Percentiles rank a stretch among this genome's conserved stretches.
phyloP scores from a whole-genome alignment of 2,329 filamentous ascomycete genomes.

The Fusarium chaquense region DNA sequence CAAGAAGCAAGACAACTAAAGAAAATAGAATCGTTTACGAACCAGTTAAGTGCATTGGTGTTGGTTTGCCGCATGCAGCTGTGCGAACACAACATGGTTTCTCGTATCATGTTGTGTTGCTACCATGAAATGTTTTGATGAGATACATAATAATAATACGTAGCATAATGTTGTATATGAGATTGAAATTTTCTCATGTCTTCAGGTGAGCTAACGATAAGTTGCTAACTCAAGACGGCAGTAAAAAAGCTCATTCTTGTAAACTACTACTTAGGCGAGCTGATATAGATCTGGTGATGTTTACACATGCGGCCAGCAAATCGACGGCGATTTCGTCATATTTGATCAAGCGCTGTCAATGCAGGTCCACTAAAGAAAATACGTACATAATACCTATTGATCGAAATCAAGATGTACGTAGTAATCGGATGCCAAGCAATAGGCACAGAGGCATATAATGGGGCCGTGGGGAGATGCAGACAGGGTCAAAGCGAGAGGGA shows the following conservation, averaged over 20 bases:
- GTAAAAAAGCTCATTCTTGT: background rate
- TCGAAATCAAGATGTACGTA: constrained; percentile 1
- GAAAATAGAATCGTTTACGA: constrained; percentile 14
- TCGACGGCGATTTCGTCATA: constrained; percentile 25
- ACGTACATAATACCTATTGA: background rate
- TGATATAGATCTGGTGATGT: constrained; percentile 9
- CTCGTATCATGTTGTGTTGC: background rate
- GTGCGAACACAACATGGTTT: background rate
- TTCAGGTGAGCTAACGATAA: background rate
- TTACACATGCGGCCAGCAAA: constrained; percentile 12
- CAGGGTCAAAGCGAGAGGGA: constrained; percentile 20
- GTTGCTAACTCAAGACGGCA: constrained; percentile 1
- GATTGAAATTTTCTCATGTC: background rate
- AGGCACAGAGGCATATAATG: constrained; percentile 14
- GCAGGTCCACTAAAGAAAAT: constrained; percentile 20
- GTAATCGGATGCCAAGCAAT: constrained; percentile 7
- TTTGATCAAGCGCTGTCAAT: constrained; percentile 12
- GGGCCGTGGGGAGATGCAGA: constrained; percentile 12
- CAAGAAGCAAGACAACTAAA: constrained; percentile 54
- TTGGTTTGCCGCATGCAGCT: constrained; percentile 1
- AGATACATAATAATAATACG: background rate
- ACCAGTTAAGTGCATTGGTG: background rate
- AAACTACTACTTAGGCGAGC: background rate
- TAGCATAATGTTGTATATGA: background rate
- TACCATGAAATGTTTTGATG: background rate